A percentile compares a stretch with the other conserved stretches of the same genome.
Conservation (phyloP, 1,139 yeast genomes). For the Hansenula anomala region DNA sequence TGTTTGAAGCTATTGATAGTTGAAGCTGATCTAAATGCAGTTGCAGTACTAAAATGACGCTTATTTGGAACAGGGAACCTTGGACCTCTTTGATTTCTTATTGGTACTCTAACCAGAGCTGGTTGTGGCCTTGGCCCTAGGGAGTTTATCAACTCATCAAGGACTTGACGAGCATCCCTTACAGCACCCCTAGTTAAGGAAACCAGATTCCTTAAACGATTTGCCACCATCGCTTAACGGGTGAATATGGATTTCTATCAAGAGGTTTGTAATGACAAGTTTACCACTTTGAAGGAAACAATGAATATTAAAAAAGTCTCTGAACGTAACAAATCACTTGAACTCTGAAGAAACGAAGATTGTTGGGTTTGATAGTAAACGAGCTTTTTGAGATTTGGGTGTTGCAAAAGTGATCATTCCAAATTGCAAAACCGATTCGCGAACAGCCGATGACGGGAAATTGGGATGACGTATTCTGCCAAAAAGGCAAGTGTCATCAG, state of each 20-base stretch:
- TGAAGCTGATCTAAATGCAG: constrained; percentile 8
- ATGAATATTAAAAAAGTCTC: too few species aligned
- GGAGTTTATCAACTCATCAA: constrained; percentile 30
- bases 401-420: too few species aligned
- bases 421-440: too few species aligned
- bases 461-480: background rate
- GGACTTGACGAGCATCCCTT: constrained; percentile 29
- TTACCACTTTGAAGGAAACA: background rate
- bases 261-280: too few species aligned
- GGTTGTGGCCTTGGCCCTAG: constrained; percentile 21
- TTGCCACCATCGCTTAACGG: constrained; percentile 17
- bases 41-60: constrained; percentile 14
- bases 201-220: constrained; percentile 22
- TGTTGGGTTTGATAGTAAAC: too few species aligned
- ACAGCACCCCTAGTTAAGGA: constrained; percentile 32
- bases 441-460: background rate
- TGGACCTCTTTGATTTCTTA: constrained; percentile 9
- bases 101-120: constrained; percentile 21
- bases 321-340: too few species aligned
- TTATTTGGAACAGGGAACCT: constrained; percentile 2
- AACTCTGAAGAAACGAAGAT: background rate
- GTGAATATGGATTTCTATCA: too few species aligned
- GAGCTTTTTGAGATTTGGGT: background rate
- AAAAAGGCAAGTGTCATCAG: background rate
- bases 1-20: constrained; percentile 5